Evolutionary conservation across 2,329 filamentous ascomycete species (phyloP), one percentile per base, ranked within the genome.

Genomic region (Diplodia seriata): DNA sequence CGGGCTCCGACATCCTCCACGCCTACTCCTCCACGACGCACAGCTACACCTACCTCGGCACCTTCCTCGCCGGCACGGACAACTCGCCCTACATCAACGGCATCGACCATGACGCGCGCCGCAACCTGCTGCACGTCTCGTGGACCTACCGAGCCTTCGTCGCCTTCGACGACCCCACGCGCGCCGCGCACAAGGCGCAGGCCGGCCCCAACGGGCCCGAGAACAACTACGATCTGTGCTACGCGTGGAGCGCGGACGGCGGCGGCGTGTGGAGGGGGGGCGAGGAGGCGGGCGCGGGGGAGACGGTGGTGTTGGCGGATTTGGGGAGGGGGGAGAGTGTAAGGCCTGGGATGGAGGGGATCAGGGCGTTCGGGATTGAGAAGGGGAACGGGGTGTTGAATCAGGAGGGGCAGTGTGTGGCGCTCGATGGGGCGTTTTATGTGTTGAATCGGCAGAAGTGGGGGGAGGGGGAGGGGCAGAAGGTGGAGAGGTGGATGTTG

Each of bases 1-100:
- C 33, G 33, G 62, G 62, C 9, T 65, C 62, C 15, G 62, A 65
- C 23, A 23, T 55, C 9, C 51, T 85, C 8, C 82, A 82, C 72
- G 72, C 80, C 8, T 85, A 85, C 73, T 76, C 75, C 15, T 72
- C 77, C 2, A 71, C 71, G 0, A 70, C 74, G 0, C 77, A 78
- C 1, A 70, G 70, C n/a, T 85, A 81, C 76, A 73, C 71, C 12
- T 76, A 74, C n/a, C 73, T 78, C 0, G 81, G 81, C 12, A 78
- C 77, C n/a, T 80, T 81, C 65, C 74, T 83, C 8, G 79, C 79
- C 23, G 84, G 83, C 36, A 72, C 81, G 29, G 74, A 77, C 51
- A 84, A 82, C 73, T 85, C 84, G 73, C 83, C 84, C 1, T 86
- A 85, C 73, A 80, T 85, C 72, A 83, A 86, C 73, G 83, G 83